Conservation (phyloP, 2,329 filamentous ascomycete genomes). For the Pseudogymnoascus sp. region DNA sequence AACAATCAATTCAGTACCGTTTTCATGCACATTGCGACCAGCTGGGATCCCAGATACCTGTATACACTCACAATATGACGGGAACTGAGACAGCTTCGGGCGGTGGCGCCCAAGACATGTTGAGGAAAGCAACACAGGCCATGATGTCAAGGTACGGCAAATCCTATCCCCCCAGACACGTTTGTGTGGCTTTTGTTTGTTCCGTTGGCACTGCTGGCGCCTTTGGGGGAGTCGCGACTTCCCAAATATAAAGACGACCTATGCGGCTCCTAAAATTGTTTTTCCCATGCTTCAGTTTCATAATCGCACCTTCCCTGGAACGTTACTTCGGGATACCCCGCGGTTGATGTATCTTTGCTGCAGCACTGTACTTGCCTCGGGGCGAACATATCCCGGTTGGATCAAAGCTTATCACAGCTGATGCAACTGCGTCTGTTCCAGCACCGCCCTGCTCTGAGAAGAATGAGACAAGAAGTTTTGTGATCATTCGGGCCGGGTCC, state of each 20-base stretch:
- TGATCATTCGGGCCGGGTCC: not conserved
- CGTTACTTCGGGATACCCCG: slow-evolving; percentile 4
- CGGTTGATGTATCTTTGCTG: not conserved
- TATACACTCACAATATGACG: slow-evolving; percentile 5
- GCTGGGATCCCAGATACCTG: slow-evolving; percentile 1
- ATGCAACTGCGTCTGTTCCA: slow-evolving; percentile 2
- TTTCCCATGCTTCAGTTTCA: slow-evolving; percentile 8
- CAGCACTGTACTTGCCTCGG: slow-evolving; percentile 1
- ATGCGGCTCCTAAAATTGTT: slow-evolving; percentile 5
- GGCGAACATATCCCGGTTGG: slow-evolving; percentile 3
- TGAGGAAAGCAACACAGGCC: slow-evolving; percentile 31
- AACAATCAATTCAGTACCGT: slow-evolving; percentile 1
- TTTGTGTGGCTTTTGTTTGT: not conserved
- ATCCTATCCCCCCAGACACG: not conserved
- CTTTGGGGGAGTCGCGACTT: not conserved
- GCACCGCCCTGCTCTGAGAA: not conserved
- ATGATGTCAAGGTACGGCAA: slow-evolving; percentile 32
- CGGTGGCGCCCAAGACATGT: slow-evolving; percentile 22
- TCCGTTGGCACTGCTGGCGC: not conserved
- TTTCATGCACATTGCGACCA: slow-evolving; percentile 4
- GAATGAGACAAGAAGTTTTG: slow-evolving; percentile 9
- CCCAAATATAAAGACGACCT: not conserved
- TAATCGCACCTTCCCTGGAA: slow-evolving; percentile 2
- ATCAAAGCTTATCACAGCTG: slow-evolving; percentile 7
- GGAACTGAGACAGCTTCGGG: slow-evolving; percentile 6